A percentile compares a stretch with the other conserved stretches of the same genome.
These are phyloP conservation scores for Hypoxylon perforatum DNA, from an alignment of 495 filamentous ascomycete genomes.

Conservation along the genomic window DNA sequence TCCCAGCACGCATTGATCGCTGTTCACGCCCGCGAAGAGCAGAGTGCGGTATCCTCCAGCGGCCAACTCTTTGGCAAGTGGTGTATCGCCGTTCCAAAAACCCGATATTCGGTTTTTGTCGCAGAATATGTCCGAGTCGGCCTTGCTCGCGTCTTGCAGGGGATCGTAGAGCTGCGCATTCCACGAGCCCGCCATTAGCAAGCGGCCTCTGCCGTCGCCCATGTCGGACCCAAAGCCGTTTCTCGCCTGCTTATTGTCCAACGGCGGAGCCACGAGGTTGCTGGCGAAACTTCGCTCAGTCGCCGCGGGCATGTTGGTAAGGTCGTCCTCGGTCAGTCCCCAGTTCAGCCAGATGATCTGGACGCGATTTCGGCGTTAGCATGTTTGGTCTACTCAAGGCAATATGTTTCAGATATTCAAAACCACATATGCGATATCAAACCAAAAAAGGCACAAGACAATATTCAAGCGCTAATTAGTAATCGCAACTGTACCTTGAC, in stretches of 20 bases:
- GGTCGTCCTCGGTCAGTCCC: conserved; percentile 65
- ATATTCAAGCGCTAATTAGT: background rate
- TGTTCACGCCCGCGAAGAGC: conserved; percentile 68
- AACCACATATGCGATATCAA: background rate
- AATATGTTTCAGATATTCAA: background rate
- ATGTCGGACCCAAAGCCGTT: conserved; percentile 60
- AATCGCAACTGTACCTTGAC: no score
- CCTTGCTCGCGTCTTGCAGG: conserved; percentile 48
- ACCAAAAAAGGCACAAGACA: background rate
- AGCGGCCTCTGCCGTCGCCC: conserved; percentile 55
- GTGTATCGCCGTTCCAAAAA: conserved; percentile 57
- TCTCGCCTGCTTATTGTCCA: conserved; percentile 34
- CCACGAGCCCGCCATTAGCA: conserved; percentile 65
- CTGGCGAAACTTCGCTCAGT: conserved; percentile 61
- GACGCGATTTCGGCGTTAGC: conserved; percentile 6
- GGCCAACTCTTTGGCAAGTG: conserved; percentile 45
- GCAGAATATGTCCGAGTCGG: conserved; percentile 59
- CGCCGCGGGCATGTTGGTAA: conserved; percentile 61
- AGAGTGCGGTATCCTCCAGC: conserved; percentile 57
- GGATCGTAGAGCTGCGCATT: conserved; percentile 62
- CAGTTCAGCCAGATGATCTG: conserved; percentile 70
- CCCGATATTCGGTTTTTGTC: conserved; percentile 69
- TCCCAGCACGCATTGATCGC: conserved; percentile 69
- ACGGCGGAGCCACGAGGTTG: conserved; percentile 35
- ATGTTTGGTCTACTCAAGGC: background rate